phyloP scores from a whole-genome alignment of 1,284 basidiomycete genomes.

The Irpex lacteus region DNA sequence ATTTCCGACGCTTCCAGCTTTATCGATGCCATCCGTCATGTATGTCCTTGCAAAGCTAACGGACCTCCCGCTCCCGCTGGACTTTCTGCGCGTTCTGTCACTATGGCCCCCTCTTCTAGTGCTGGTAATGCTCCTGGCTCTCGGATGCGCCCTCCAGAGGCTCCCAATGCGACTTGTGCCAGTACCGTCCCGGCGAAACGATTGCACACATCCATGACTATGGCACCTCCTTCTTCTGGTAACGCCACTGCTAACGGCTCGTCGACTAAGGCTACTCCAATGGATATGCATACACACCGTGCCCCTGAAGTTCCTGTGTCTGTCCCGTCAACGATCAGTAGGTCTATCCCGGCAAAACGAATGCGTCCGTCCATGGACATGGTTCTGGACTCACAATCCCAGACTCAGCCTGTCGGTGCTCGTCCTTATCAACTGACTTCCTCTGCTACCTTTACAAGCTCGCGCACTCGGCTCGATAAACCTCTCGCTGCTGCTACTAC shows the following conservation, averaged over 20 bases:
- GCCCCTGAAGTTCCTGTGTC: too few species aligned
- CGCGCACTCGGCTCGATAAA: neutral
- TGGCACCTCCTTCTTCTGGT: neutral
- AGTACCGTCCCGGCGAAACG: neutral
- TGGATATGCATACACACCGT: too few species aligned
- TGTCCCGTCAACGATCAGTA: too few species aligned
- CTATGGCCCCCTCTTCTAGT: slow-evolving; percentile 8
- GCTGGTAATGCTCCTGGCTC: slow-evolving; percentile 13
- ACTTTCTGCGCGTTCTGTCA: slow-evolving; percentile 12
- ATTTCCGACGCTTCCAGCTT: slow-evolving; percentile 49
- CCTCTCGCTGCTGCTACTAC: neutral
- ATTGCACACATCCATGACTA: neutral
- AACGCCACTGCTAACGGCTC: neutral
- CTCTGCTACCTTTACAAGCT: neutral
- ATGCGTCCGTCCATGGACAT: neutral
- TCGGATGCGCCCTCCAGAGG: slow-evolving; percentile 11
- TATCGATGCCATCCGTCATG: slow-evolving; percentile 56
- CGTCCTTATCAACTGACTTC: neutral
- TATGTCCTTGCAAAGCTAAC: slow-evolving; percentile 64
- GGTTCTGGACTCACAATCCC: neutral
- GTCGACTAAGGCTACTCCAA: too few species aligned
- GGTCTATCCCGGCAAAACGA: neutral
- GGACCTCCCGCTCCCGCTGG: slow-evolving; percentile 13
- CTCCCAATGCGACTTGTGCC: neutral
- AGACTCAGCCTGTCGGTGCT: neutral